Evolutionary conservation across 2,329 filamentous ascomycete genomes (phyloP), one percentile per base, ranked within the genome.

Genomic region (Ascochyta clinopodiicola): DNA sequence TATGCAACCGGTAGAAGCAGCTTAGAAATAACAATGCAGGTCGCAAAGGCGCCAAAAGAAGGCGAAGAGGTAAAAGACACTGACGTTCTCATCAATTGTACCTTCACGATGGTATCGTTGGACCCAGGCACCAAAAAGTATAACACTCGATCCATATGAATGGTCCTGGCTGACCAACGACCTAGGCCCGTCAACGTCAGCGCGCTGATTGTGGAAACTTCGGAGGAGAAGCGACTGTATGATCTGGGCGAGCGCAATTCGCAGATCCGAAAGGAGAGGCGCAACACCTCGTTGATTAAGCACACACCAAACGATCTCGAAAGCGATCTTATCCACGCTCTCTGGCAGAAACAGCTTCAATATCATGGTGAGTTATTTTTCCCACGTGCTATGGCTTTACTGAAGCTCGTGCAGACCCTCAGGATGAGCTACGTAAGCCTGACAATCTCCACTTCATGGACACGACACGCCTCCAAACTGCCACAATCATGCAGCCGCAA

Each of bases 91-190:
- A 83, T 90, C 73, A 88, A 86, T n/a, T 90, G 88, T 73, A 84
- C 87, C 6, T 91, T 91, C 67, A 91, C 88, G 0, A 91, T 92
- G 89, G 89, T 91, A 0, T 89, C 88, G 1, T 77, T 91, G 10
- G 85, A 91, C 63, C 87, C 88, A 1, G 77, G 68, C 4, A 91
- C 88, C 1, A 89, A 87, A 73, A 88, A 84, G 78, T 83, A 70
- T 6, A 51, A 17, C 1, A 29, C 34, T 4, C 1, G 2, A 12
- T 8, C 8, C 12, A 21, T 6, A 19, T 4, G 3, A 4, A 22
- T 42, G 15, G 17, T 7, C 15, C n/a, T 15, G 2, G 21, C 27
- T 52, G 10, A 17, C 37, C 13, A 24, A 17, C 1, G 29, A 9
- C n/a, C 12, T 19, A 84, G 81, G 56, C 84, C 88, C 0, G 83